Conservation (phyloP, 2,329 filamentous ascomycete genomes). For the Trichoderma sp. region DNA sequence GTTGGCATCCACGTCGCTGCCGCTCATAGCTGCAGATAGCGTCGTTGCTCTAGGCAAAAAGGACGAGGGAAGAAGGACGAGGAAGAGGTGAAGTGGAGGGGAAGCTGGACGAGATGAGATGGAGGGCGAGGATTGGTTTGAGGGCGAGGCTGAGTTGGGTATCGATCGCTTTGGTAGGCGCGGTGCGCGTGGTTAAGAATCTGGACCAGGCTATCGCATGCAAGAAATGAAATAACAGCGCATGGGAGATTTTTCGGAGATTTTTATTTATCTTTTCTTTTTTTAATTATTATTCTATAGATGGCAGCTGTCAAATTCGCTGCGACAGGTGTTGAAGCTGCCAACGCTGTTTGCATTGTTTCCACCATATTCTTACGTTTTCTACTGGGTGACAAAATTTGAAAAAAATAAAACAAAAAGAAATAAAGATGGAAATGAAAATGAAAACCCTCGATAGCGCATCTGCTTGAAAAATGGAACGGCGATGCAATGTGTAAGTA, state of each 20-base stretch:
- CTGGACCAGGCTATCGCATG: not conserved
- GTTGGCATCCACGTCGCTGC: slow-evolving; percentile 31
- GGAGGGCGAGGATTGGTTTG: not conserved
- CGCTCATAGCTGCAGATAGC: slow-evolving; percentile 26
- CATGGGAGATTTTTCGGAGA: too few relatives aligned
- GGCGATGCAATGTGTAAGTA: not conserved
- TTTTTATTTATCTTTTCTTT: not conserved
- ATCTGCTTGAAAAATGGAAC: not conserved
- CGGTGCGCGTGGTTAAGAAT: not conserved
- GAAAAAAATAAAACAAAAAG: not conserved
- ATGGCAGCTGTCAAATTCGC: not conserved
- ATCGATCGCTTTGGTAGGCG: not conserved
- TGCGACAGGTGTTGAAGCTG: not conserved
- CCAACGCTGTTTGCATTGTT: not conserved
- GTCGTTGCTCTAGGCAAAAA: not conserved
- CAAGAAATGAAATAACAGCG: not conserved
- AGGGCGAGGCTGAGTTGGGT: not conserved
- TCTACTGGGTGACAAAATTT: not conserved
- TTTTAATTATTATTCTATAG: not conserved
- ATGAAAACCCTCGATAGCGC: not conserved
- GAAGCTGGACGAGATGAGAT: not conserved
- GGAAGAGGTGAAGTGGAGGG: not conserved
- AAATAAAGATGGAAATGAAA: not conserved
- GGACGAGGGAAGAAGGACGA: not conserved
- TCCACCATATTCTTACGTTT: not conserved